Evolutionary conservation across 2,329 filamentous ascomycete genomes (phyloP).

Genomic region (Talaromyces sp.): DNA sequence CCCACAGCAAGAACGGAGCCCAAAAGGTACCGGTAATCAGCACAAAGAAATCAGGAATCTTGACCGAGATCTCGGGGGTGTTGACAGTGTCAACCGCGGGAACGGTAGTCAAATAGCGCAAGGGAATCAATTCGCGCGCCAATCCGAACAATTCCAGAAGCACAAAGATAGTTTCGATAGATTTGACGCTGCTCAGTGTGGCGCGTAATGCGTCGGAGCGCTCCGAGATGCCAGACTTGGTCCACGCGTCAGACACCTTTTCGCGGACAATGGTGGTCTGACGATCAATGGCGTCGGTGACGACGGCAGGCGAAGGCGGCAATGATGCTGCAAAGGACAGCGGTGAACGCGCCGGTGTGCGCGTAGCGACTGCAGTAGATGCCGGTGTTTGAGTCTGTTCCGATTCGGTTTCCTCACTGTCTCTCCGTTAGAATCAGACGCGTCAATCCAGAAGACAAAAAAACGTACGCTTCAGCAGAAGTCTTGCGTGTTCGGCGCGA

Average conservation of each 20-base stretch:
- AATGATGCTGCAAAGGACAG: slow-evolving; percentile 61
- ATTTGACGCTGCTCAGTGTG: slow-evolving; percentile 64
- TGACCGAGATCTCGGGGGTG: slow-evolving; percentile 58
- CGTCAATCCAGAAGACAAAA: slow-evolving; percentile 12
- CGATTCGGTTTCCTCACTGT: slow-evolving; percentile 25
- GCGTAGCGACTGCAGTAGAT: slow-evolving; percentile 46
- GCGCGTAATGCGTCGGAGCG: slow-evolving; percentile 62
- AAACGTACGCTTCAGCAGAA: slow-evolving; percentile 31
- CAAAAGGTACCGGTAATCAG: slow-evolving; percentile 76
- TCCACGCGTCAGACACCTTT: slow-evolving; percentile 34
- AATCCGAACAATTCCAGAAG: slow-evolving; percentile 68
- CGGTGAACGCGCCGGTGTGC: slow-evolving; percentile 39
- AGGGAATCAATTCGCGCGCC: slow-evolving; percentile 65
- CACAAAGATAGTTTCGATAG: slow-evolving; percentile 66
- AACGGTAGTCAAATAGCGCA: slow-evolving; percentile 68
- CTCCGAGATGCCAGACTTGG: slow-evolving; percentile 35
- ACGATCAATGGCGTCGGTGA: slow-evolving; percentile 72
- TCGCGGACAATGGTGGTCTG: slow-evolving; percentile 43
- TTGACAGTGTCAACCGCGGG: slow-evolving; percentile 58
- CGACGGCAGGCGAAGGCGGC: slow-evolving; percentile 73
- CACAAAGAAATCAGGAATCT: slow-evolving; percentile 75
- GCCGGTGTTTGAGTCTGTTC: slow-evolving; percentile 45
- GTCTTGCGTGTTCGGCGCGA: slow-evolving; percentile 42
- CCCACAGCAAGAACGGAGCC: slow-evolving; percentile 75
- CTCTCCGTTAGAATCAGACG: slow-evolving; percentile 13